These are phyloP conservation scores for Rhodocollybia butyracea DNA, from an alignment of 768 basidiomycete species.

Conservation along the genomic window DNA sequence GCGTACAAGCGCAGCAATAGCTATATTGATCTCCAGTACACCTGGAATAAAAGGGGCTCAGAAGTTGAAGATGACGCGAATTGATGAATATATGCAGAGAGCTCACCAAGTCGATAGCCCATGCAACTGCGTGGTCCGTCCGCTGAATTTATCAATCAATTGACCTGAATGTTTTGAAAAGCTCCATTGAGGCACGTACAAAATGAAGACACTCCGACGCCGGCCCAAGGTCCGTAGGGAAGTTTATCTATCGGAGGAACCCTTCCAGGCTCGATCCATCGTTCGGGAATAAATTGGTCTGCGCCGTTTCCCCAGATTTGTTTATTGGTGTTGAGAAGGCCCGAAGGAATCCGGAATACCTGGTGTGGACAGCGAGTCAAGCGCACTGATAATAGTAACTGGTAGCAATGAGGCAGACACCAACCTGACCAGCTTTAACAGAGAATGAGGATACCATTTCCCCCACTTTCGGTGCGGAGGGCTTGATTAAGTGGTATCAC, in stretches of 20 bases:
- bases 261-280: constrained; percentile 33
- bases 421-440: constrained; percentile 35
- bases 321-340: constrained; percentile 28
- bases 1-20: too few relatives aligned
- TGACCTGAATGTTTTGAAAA: too few relatives aligned
- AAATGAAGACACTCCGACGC: too few relatives aligned
- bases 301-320: constrained; percentile 34
- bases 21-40: too few relatives aligned
- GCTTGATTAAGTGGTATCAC: constrained; percentile 36
- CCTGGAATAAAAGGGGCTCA: too few relatives aligned
- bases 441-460: constrained; percentile 21
- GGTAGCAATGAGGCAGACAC: constrained; percentile 4
- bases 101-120: too few relatives aligned
- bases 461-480: constrained; percentile 27
- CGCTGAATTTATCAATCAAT: too few relatives aligned
- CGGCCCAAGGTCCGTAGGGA: constrained; percentile 32
- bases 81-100: too few relatives aligned
- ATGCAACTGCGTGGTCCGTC: too few relatives aligned
- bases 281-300: constrained; percentile 32
- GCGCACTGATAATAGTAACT: not conserved
- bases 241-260: constrained; percentile 24
- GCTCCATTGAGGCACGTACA: too few relatives aligned
- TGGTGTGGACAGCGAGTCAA: constrained; percentile 7
- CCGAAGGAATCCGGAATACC: constrained; percentile 33
- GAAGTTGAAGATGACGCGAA: too few relatives aligned